These are phyloP conservation scores for Centella asiatica DNA, from an alignment of 129 eudicot genomes.

Conservation along the genomic window DNA sequence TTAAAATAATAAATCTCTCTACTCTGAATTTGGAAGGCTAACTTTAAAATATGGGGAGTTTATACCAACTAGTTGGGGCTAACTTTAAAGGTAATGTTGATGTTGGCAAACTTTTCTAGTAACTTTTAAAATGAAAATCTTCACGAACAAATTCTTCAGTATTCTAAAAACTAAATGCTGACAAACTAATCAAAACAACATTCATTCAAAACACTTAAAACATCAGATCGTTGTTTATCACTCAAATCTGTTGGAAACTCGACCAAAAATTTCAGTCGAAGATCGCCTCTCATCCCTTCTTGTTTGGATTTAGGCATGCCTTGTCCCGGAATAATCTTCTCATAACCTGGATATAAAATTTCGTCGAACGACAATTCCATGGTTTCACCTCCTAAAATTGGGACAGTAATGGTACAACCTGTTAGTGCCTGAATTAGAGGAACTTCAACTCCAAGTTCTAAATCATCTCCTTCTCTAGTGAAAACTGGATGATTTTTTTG, in stretches of 20 bases:
- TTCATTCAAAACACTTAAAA: conserved; percentile 28
- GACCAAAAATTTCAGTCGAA: conserved; percentile 42
- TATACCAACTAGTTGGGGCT: too few relatives aligned
- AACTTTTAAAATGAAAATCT: too few relatives aligned
- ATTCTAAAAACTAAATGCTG: too few relatives aligned
- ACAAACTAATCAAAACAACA: conserved; percentile 15
- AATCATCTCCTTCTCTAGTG: conserved; percentile 33
- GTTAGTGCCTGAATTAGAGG: conserved; percentile 53
- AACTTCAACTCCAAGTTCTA: conserved; percentile 49
- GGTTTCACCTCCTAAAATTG: conserved; percentile 43
- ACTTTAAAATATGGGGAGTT: too few relatives aligned
- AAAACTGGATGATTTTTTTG: conserved; percentile 46
- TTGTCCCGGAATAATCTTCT: conserved; percentile 34
- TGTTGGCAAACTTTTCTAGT: too few relatives aligned
- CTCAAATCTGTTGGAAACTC: conserved; percentile 37
- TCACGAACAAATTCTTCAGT: too few relatives aligned
- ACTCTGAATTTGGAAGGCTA: too few relatives aligned
- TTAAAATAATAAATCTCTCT: too few relatives aligned
- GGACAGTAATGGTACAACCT: conserved; percentile 42
- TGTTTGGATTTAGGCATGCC: conserved; percentile 48
- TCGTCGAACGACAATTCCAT: conserved; percentile 32
- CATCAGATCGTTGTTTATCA: conserved; percentile 30
- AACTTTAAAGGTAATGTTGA: too few relatives aligned
- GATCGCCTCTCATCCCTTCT: conserved; percentile 32
- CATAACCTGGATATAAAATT: conserved; percentile 43